Conservation (phyloP, 2,329 filamentous ascomycete species). For the Scleromitrula shiraiana region DNA sequence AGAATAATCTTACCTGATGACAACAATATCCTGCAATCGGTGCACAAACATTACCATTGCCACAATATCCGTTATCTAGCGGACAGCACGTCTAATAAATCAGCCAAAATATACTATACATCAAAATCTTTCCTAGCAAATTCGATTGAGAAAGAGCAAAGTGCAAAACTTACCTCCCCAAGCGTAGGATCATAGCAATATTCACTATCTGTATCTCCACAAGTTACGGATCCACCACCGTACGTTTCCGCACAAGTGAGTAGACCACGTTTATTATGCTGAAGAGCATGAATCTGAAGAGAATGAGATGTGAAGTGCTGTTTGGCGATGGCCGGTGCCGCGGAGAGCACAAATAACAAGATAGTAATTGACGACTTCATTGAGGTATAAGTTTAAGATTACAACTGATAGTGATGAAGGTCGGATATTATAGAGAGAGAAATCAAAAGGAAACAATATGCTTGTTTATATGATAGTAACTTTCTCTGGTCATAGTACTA, state of each 20-base stretch:
- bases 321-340: not conserved
- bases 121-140: not conserved
- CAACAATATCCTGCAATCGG: conserved; percentile 17
- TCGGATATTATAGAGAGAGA: too few species aligned
- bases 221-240: conserved; percentile 13
- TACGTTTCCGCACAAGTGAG: conserved; percentile 16
- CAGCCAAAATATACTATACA: not conserved
- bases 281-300: not conserved
- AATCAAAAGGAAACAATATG: too few species aligned
- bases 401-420: too few species aligned
- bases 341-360: not conserved
- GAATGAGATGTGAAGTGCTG: not conserved
- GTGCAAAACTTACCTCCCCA: conserved; percentile 12
- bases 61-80: conserved; percentile 17
- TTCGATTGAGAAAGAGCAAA: not conserved
- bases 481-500: too few species aligned
- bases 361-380: not conserved
- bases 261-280: not conserved
- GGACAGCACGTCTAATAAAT: conserved; percentile 14
- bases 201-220: conserved; percentile 9
- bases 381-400: too few species aligned
- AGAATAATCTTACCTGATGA: conserved; percentile 10
- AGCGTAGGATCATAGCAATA: conserved; percentile 20
- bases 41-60: conserved; percentile 15
- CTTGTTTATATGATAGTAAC: too few species aligned